Evolutionary conservation across 441 rosid species (phyloP), one percentile per base, ranked within the genome.

Genomic region (Arabidopsis lyrata): DNA sequence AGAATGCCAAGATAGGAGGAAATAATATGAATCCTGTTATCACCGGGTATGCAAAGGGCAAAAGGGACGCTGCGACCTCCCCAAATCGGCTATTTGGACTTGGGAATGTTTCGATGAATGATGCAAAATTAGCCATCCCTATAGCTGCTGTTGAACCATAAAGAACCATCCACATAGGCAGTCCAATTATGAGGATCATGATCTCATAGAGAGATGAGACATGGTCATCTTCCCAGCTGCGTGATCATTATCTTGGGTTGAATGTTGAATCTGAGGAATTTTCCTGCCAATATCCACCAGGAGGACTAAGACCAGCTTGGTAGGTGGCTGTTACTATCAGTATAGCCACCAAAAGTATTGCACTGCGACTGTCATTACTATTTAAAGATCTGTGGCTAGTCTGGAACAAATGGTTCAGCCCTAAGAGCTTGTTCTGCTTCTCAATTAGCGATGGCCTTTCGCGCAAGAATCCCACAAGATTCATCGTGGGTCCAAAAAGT

Each of bases 251-350:
- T 8, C 7, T n/a, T 20, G 35, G 2, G 29, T 5, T 5, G 16
- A 42, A 22, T 14, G 29, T 5, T 5, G 16, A 42, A 22, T 14
- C 12, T 12, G n/a, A 2, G 27, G 66, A 45, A 63, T 45, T 13
- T 0, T 55, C 54, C 9, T 59, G 78, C 83, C 83, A 75, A 38
- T 7, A 75, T 11, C 86, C 80, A 0, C 78, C 80, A 0, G 80
- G 83, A 27, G 82, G 78, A 48, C 69, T 77, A 0, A 82, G 66
- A 36, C 39, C 63, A 6, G 78, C 80, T 8, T 82, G 83, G 59
- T 82, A 77, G 12, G 85, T 67, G 14, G 83, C 65, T 11, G 78
- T 77, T 5, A 71, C 78, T 29, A 80, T 74, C 62, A 82, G 45
- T 66, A 70, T 9, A 24, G 80, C 81, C 54, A 78, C 77, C 58